Percentiles rank a stretch among this genome's conserved stretches.
phyloP scores from a whole-genome alignment of 306 rosid species.

The Mimosa pudica region DNA sequence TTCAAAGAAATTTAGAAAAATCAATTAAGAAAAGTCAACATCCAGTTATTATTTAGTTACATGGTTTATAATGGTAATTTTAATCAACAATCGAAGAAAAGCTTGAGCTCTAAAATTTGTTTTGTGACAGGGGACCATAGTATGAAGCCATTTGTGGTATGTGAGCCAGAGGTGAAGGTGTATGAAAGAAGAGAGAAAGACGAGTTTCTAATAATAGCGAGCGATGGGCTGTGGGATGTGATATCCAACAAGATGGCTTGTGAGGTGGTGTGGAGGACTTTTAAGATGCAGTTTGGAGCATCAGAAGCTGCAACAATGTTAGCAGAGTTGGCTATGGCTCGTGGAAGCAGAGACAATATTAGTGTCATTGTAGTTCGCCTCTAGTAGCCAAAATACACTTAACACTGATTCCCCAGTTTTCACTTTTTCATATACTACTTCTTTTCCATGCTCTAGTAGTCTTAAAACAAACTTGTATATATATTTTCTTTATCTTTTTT shows the following conservation, averaged over 20 bases:
- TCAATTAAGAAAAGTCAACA: too few species aligned
- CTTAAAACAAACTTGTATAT: too few species aligned
- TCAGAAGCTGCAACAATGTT: slow-evolving; percentile 29
- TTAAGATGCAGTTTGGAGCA: slow-evolving; percentile 7
- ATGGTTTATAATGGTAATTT: too few species aligned
- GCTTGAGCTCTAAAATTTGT: too few species aligned
- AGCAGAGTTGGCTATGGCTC: slow-evolving; percentile 68
- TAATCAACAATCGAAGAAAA: background rate
- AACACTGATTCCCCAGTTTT: too few species aligned
- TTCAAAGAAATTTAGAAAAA: too few species aligned
- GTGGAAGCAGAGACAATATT: slow-evolving; percentile 70
- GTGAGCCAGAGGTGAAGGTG: slow-evolving; percentile 53
- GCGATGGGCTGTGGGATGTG: slow-evolving; percentile 74
- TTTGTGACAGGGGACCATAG: slow-evolving; percentile 55
- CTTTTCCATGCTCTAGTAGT: too few species aligned
- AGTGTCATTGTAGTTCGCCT: slow-evolving; percentile 50
- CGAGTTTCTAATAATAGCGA: slow-evolving; percentile 61
- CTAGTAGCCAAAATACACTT: background rate
- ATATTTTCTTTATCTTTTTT: too few species aligned
- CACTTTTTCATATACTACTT: too few species aligned
- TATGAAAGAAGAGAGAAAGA: slow-evolving; percentile 43
- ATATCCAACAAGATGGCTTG: slow-evolving; percentile 57
- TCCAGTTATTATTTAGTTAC: too few species aligned
- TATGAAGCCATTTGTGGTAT: slow-evolving; percentile 66
- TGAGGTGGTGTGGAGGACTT: slow-evolving; percentile 44